Evolutionary conservation across 1,284 basidiomycete species (phyloP), one percentile per base, ranked within the genome.

Genomic region (Fistulinella cinereoalba): DNA sequence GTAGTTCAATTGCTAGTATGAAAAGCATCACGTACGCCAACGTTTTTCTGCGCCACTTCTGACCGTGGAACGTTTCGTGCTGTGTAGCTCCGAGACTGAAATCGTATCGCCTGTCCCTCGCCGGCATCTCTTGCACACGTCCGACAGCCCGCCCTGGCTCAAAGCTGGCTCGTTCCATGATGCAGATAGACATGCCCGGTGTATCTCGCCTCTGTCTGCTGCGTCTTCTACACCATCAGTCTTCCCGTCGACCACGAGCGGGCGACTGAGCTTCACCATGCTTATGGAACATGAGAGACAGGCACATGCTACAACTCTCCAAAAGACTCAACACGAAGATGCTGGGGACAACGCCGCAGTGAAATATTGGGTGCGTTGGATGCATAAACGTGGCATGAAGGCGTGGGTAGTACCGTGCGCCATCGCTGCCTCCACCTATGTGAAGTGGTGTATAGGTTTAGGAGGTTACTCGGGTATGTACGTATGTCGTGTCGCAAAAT

Each of bases 381-480:
- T 90, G 82, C 84, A 88, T 52, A 81, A 75, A 53, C 72, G 77
- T 37, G 75, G 74, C n/a, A 64, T 85, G 63, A 80, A 75, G 56
- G 61, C 65, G 3, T 83, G 75, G 75, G 73, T 85, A 13, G 61
- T 83, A 1, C 81, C 80, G 5, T 68, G 66, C 41, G 70, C 75
- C 9, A 61, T 91, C 19, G 64, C 75, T 0, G 68, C 71, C 3
- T 73, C 82, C 1, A 69, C 75, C 1, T 72, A 80, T 59, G 65
- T 89, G 46, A 88, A 85, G 64, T 82, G 81, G 71, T 75, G 74
- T 45, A 72, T 88, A 27, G 84, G 87, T 10, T 56, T 92, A 24
- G 88, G 85, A n/a, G 77, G 81, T 21, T 92, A 92, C 68, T 92
- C 89, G 41, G 90, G 92, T 88, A 59, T 51, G 83, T 72, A 13